Evolutionary conservation across 345 rosid species (phyloP), one percentile per base, ranked within the genome.

Genomic region (Rhizophora mangle): DNA sequence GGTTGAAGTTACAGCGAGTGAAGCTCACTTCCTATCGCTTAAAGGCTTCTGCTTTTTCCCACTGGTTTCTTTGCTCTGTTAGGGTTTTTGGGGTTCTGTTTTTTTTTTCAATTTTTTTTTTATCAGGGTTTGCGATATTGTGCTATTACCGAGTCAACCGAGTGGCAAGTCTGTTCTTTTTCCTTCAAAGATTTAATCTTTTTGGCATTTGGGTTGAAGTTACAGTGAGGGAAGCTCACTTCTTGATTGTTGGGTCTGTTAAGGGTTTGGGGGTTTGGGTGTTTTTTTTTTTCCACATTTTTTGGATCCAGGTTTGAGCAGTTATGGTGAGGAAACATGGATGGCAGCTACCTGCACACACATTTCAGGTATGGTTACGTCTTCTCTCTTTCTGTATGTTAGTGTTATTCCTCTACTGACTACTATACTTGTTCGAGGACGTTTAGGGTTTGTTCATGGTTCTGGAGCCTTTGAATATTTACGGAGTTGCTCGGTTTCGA

Each of bases 241-340:
- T 20, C 26, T 4, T 20, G 59, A 9, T 26, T 55, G 6, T n/a
- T n/a, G 59, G 59, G 59, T 55, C 29, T 55, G 29, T 9, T 55
- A 26, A 16, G 11, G 29, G 21, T 54, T 54, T 43, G 47, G 59
- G 6, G 59, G 8, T 22, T 55, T 21, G 58, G 15, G 58, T 8
- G 24, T 8, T 10, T 43, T 2, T 43, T 43, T 15, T 43, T 39
- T 43, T 15, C 3, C 4, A 11, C 16, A 0, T 13, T 13, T 43
- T 13, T 43, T 43, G 4, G 0, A 13, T 55, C 59, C 2, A 15
- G 29, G 27, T 55, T 55, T 55, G 29, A 26, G 59, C 27, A 55
- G 59, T 13, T 55, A 55, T 55, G 59, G 29, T 55, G 59, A 55
- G 59, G 27, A 55, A 55, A 55, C 59, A 55, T 55, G 59, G 59